These are phyloP conservation scores for Tylopilus cervinicoccineus DNA, from an alignment of 768 basidiomycete genomes.

Conservation along the genomic window DNA sequence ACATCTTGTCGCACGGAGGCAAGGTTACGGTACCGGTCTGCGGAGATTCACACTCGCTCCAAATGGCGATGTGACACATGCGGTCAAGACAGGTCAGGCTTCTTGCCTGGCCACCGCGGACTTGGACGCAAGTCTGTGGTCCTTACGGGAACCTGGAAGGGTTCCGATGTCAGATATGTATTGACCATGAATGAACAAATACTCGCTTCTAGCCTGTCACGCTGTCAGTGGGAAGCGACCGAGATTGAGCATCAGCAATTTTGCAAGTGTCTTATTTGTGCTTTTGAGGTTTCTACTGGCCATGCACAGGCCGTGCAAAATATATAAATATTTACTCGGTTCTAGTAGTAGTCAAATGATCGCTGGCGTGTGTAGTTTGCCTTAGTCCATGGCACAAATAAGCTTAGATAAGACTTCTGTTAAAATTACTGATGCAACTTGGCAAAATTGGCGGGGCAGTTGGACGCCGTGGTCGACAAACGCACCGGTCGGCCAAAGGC, in stretches of 20 bases:
- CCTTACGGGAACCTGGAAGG: slow-evolving; percentile 2
- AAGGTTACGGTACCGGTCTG: slow-evolving; percentile 13
- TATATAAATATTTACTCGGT: too few species aligned
- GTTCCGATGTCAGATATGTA: slow-evolving; percentile 8
- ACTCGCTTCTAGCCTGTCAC: background rate
- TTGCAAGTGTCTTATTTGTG: too few species aligned
- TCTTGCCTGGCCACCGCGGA: slow-evolving; percentile 20
- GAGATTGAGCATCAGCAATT: too few species aligned
- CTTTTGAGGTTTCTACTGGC: too few species aligned
- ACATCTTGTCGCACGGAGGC: slow-evolving; percentile 4
- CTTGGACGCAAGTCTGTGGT: slow-evolving; percentile 9
- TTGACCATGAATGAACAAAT: slow-evolving; percentile 4
- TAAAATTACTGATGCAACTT: too few species aligned
- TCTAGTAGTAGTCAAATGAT: too few species aligned
- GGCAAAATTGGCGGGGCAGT: background rate
- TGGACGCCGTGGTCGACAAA: background rate
- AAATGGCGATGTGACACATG: slow-evolving; percentile 3
- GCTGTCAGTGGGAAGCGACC: background rate
- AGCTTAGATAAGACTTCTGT: too few species aligned
- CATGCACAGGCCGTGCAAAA: too few species aligned
- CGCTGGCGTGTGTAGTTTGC: too few species aligned
- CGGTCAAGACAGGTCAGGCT: background rate
- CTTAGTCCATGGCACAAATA: too few species aligned
- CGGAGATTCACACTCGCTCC: slow-evolving; percentile 4
- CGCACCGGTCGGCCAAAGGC: too few species aligned